Percentiles rank a stretch among this genome's conserved stretches.
Conservation (phyloP, 176 grass and related monocot genomes). For the Lolium rigidum region DNA sequence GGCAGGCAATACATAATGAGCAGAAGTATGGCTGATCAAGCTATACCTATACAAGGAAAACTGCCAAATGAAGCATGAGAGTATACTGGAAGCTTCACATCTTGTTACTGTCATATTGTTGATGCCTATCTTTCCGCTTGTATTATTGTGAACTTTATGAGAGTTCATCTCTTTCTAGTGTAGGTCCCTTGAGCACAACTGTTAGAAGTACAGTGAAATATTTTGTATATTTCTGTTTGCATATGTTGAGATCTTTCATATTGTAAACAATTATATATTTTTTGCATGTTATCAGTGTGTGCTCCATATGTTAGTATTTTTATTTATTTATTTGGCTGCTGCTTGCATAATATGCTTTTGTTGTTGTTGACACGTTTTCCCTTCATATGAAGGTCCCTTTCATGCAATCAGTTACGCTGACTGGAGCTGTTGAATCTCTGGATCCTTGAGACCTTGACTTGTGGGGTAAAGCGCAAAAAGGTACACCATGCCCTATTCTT, state of each 20-base stretch:
- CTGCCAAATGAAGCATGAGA: slow-evolving; percentile 30
- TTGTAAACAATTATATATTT: not conserved
- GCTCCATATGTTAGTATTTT: slow-evolving; percentile 13
- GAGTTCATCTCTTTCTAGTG: not conserved
- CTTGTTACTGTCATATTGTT: slow-evolving; percentile 28
- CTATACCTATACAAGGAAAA: slow-evolving; percentile 30
- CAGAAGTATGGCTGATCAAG: slow-evolving; percentile 29
- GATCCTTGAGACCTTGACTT: slow-evolving; percentile 36
- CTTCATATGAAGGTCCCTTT: slow-evolving; percentile 32
- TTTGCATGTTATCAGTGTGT: not conserved
- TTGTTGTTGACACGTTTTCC: slow-evolving; percentile 12
- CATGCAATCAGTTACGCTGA: slow-evolving; percentile 35
- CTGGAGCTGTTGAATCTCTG: slow-evolving; percentile 9
- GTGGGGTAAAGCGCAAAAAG: slow-evolving; percentile 33
- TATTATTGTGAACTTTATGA: slow-evolving; percentile 19
- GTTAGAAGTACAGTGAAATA: slow-evolving; percentile 28
- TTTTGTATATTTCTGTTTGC: not conserved
- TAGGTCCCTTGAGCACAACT: not conserved
- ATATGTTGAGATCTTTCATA: too few species aligned
- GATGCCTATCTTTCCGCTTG: slow-evolving; percentile 3
- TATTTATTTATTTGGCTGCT: not conserved
- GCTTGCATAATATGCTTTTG: slow-evolving; percentile 23
- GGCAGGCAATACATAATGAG: slow-evolving; percentile 20
- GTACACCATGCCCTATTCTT: slow-evolving; percentile 8
- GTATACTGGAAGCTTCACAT: slow-evolving; percentile 1